Base-by-base conservation (phyloP, 2,329 filamentous ascomycete species). In the Magnaporthales sp. region DNA sequence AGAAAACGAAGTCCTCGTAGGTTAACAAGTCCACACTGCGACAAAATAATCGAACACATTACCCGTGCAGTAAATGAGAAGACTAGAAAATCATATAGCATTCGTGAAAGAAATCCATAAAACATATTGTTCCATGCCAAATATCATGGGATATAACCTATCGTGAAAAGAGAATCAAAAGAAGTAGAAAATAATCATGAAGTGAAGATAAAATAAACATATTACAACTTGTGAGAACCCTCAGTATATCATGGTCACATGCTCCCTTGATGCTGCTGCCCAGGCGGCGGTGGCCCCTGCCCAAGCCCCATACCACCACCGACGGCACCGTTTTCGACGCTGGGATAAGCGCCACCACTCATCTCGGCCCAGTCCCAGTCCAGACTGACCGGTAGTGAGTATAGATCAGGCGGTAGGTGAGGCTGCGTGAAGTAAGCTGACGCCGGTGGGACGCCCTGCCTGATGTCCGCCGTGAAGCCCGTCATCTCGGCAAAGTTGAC, bases 351-450 rank as follows among this genome's bases (percentile, higher is more conserved):
- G 10, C 86, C 86, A n/a, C 86, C 86, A 32, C 84, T 88, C 81
- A 89, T 87, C 75, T 89, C 86, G 1, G 86, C 86, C 85, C 86
- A 89, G 73, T 86, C 92, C 93, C 93, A 97, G 75, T 98, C 94
- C 26, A 98, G 84, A 2, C 92, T 96, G 89, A 97, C 96, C 1
- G 94, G 93, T 86, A 98, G 89, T 76, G 94, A 91, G 88, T 95
- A 99, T 29, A 98, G 78, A 77, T 98, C 95, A 72, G 94, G 92
- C 4, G 95, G 94, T 26, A 98, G 87, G 73, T 97, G 90, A 0
- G 93, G 93, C 71, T 96, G 91, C 73, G 93, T 90, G 74, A 93
- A 93, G 8, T 73, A 64, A 3, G 73, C 74, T 22, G 54, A 26
- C 62, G 22, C n/a, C 10, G 62, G 62, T 9, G 32, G 24, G n/a